Base-by-base conservation (phyloP, 371 early-diverging fungal species). In the Circinella umbellata region DNA sequence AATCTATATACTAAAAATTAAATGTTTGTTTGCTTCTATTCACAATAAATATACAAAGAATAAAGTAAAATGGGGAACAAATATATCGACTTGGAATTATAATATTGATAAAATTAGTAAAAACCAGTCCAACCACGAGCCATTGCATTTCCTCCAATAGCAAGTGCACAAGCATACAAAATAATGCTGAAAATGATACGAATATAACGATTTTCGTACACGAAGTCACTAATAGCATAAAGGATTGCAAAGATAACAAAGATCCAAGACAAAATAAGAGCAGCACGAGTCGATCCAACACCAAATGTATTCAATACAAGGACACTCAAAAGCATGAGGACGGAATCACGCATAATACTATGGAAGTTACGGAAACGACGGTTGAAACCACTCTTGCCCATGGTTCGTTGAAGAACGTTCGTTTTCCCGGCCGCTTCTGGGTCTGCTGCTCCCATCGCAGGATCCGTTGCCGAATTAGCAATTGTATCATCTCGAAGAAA, bases 261-360 rank as follows among this genome's bases (percentile, higher is more conserved):
- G 42, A 84, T 69, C 84, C 84, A 84, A 49, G 79, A 59, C 39
- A 84, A 51, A 55, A 84, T 78, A 74, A 80, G 76, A 5, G 80
- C 84, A 47, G 76, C 81, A 66, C 73, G 73, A 42, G 76, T 78
- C 42, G 80, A 80, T 11, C 73, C 81, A 69, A 72, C 72, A 62
- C 76, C 81, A 72, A 81, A 73, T 27, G 80, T 80, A 54, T 84
- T 84, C 55, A 84, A 14, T 6, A 73, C 73, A 36, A 84, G 57
- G 3, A 78, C 77, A 18, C 79, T 74, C 54, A 83, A 66, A 4
- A 83, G 69, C 53, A 83, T 48, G 10, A 83, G 51, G 17, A 76
- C 70, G 18, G 79, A 77, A 61, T 83, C 80, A 49, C 72, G 61
- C 38, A 80, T 68, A 10, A 78, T 68, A n/a, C 76, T 68, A 60